Conservation (phyloP, 345 rosid species). For the Pistacia atlantica region DNA sequence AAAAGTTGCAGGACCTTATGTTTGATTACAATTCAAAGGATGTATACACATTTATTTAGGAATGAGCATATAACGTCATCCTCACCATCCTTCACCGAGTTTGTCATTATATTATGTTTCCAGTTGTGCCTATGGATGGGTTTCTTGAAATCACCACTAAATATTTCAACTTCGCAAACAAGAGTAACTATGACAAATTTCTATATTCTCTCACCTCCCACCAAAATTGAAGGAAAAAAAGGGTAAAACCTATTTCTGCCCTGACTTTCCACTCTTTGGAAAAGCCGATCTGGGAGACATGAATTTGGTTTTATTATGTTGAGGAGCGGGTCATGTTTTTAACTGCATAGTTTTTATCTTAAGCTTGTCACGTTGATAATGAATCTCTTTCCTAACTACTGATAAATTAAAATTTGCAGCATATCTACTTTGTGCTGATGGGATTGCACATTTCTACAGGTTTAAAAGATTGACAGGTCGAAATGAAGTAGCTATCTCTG, state of each 20-base stretch:
- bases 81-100: neutral
- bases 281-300: no score
- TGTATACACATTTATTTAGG: no score
- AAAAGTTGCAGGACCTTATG: no score
- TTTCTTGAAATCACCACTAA: neutral
- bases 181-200: neutral
- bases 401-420: conserved; percentile 2
- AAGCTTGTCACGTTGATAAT: neutral
- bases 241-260: no score
- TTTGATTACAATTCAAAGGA: no score
- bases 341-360: neutral
- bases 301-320: no score
- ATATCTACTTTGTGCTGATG: neutral
- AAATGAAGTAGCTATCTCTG: conserved; percentile 71
- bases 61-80: no score
- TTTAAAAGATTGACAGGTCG: conserved; percentile 85
- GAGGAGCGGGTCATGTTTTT: neutral
- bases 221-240: no score
- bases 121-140: neutral
- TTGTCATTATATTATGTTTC: neutral
- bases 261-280: no score
- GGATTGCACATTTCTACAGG: conserved; percentile 46
- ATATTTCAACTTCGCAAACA: neutral
- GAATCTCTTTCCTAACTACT: neutral
- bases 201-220: no score